phyloP scores from a whole-genome alignment of 352 stramenopile genomes.

The Pythium rhizo-oryzae region DNA sequence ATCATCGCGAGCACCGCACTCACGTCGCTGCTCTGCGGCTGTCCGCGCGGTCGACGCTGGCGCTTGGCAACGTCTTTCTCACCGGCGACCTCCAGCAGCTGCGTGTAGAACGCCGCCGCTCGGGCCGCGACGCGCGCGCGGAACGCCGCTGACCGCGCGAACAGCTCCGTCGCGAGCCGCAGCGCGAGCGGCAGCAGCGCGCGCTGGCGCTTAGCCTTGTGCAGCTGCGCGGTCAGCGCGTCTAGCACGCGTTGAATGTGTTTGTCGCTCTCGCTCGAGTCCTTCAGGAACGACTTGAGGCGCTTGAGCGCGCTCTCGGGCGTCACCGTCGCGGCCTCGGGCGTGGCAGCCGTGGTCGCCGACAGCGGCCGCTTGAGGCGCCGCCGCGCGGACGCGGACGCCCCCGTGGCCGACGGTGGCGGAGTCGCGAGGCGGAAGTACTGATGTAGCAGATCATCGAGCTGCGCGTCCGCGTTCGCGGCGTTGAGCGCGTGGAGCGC shows the following conservation, averaged over 20 bases:
- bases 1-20: conserved; percentile 47
- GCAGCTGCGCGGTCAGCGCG: conserved; percentile 19
- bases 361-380: conserved; percentile 8
- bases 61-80: conserved; percentile 31
- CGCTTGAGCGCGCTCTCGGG: conserved; percentile 13
- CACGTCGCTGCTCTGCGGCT: conserved; percentile 30
- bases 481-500: conserved; percentile 21
- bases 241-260: conserved; percentile 25
- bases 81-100: conserved; percentile 48
- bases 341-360: too few species aligned
- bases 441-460: conserved; percentile 24
- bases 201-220: conserved; percentile 13
- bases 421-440: conserved; percentile 26
- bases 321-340: not conserved
- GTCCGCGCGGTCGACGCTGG: not conserved
- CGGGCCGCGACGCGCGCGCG: conserved; percentile 49
- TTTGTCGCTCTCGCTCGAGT: conserved; percentile 12
- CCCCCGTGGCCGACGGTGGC: not conserved
- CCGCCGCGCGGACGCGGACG: not conserved
- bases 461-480: conserved; percentile 13
- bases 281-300: conserved; percentile 24
- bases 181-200: conserved; percentile 33
- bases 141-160: conserved; percentile 56
- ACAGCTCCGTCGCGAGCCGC: conserved; percentile 53
- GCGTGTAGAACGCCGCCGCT: conserved; percentile 45